These are phyloP conservation scores for Microdochium paspali DNA, from an alignment of 2,329 filamentous ascomycete genomes.

Conservation along the genomic window DNA sequence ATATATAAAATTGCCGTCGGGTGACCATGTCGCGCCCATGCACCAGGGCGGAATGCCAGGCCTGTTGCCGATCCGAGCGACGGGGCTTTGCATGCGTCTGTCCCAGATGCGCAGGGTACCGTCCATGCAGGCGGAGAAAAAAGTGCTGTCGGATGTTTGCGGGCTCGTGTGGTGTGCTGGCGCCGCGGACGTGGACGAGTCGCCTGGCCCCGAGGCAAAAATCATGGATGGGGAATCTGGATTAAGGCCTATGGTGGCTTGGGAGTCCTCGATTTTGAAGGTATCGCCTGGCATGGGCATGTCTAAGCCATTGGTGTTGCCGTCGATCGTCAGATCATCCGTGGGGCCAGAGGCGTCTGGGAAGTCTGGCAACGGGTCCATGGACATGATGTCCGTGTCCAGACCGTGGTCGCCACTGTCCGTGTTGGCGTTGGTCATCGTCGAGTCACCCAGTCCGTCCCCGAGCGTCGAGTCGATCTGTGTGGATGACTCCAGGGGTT, in stretches of 20 bases:
- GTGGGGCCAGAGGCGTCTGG: not conserved
- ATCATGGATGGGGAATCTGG: slow-evolving; percentile 24
- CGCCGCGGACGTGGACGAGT: not conserved
- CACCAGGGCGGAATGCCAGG: slow-evolving; percentile 87
- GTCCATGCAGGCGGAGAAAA: slow-evolving; percentile 81
- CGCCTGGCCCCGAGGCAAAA: slow-evolving; percentile 25
- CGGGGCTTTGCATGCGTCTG: slow-evolving; percentile 61
- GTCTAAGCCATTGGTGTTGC: not conserved
- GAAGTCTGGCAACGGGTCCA: slow-evolving; percentile 1
- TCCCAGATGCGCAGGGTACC: slow-evolving; percentile 93
- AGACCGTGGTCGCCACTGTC: slow-evolving; percentile 1
- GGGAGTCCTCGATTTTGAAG: not conserved
- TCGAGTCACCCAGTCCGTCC: slow-evolving; percentile 3
- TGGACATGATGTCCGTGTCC: slow-evolving; percentile 2
- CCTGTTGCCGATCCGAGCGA: slow-evolving; percentile 69
- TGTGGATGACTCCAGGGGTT: slow-evolving; percentile 9
- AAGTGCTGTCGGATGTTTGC: slow-evolving; percentile 65
- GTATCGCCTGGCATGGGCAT: not conserved
- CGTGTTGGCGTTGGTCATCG: slow-evolving; percentile 2
- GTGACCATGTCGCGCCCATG: slow-evolving; percentile 94
- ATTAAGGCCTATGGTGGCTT: not conserved
- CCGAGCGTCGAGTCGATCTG: not conserved
- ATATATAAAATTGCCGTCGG: slow-evolving; percentile 91
- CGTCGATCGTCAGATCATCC: not conserved
- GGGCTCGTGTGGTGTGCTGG: slow-evolving; percentile 37